These are phyloP conservation scores for Neurospora tetraspora DNA, from an alignment of 495 filamentous ascomycete genomes.

Conservation along the genomic window DNA sequence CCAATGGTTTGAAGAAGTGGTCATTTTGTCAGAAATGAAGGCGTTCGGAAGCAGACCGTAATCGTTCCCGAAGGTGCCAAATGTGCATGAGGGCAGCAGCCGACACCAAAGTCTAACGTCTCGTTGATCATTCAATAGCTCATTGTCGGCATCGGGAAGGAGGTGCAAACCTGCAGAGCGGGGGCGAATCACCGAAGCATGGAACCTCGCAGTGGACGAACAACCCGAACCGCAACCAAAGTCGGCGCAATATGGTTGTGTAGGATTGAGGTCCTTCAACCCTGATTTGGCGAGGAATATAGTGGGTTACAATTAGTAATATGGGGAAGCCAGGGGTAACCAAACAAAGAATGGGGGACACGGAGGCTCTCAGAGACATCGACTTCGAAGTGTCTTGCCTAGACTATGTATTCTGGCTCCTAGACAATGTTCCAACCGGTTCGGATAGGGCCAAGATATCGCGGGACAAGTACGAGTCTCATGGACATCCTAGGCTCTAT, in stretches of 20 bases:
- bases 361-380: not conserved
- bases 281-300: not conserved
- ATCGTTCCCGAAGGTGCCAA: not conserved
- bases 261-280: not conserved
- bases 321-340: not conserved
- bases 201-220: not conserved
- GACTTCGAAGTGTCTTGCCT: not conserved
- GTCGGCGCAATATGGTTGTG: not conserved
- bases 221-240: not conserved
- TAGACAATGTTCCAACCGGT: not conserved
- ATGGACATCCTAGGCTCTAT: not conserved
- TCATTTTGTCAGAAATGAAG: not conserved
- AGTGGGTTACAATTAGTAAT: not conserved
- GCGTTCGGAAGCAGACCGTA: not conserved
- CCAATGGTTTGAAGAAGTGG: not conserved
- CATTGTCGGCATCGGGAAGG: not conserved
- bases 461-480: not conserved
- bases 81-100: not conserved
- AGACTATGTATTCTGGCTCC: not conserved
- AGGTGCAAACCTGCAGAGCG: not conserved
- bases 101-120: not conserved
- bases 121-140: not conserved
- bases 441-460: not conserved
- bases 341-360: not conserved
- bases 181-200: not conserved